phyloP scores from a whole-genome alignment of 208 protist genomes.

The Spironucleus salmonicida region DNA sequence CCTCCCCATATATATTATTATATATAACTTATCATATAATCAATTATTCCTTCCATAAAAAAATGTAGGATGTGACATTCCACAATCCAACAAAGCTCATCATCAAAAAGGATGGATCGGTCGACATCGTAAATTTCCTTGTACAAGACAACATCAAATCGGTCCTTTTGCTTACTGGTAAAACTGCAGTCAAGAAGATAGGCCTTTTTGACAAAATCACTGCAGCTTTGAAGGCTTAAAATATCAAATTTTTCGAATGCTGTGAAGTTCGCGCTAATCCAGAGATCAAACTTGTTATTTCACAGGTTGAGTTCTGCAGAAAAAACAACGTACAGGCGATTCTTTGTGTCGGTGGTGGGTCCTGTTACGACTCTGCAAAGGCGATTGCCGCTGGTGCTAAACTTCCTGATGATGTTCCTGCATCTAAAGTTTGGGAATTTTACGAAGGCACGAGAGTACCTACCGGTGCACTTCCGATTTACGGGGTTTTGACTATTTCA shows the following conservation, averaged over 20 bases:
- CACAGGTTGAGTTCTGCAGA: neutral
- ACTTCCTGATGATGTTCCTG: neutral
- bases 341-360: neutral
- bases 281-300: neutral
- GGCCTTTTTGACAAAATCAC: neutral
- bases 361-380: constrained; percentile 1
- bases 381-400: neutral
- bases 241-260: neutral
- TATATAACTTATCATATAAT: too few relatives aligned
- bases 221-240: neutral
- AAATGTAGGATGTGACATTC: too few relatives aligned
- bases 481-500: constrained; percentile 14
- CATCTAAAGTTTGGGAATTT: constrained; percentile 24
- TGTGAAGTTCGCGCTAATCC: constrained; percentile 13
- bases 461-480: neutral
- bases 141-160: neutral
- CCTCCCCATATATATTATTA: too few relatives aligned
- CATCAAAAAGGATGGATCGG: neutral
- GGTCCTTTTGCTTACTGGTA: neutral
- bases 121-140: neutral
- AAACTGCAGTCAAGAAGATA: neutral
- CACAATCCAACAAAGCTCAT: constrained; percentile 22
- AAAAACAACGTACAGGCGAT: neutral
- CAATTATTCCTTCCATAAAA: too few relatives aligned
- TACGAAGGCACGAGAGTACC: neutral